Conservation (phyloP, 331 rosid species). For the Malus hybrid region DNA sequence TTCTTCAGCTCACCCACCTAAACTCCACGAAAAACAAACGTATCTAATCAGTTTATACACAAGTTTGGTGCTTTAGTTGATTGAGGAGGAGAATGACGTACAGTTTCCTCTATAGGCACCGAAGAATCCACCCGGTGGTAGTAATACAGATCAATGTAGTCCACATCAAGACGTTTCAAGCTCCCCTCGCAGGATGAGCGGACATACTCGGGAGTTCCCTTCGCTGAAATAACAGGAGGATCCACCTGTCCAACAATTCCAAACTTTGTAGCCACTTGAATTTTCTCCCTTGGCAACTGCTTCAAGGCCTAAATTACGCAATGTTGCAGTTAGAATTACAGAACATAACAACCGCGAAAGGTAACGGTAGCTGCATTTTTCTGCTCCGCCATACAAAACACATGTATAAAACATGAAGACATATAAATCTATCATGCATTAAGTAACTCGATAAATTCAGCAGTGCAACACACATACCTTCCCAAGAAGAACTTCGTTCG, state of each 20-base stretch:
- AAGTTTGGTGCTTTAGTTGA: too few species aligned
- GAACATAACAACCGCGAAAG: too few species aligned
- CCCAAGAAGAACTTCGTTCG: constrained; percentile 52
- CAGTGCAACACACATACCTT: constrained; percentile 29
- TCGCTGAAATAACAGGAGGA: background rate
- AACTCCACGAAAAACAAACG: background rate
- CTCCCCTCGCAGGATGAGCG: constrained; percentile 69
- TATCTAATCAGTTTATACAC: too few species aligned
- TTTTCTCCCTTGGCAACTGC: constrained; percentile 55
- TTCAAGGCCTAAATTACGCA: constrained; percentile 35
- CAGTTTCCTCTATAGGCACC: constrained; percentile 73
- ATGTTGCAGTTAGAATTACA: too few species aligned
- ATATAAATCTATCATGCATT: too few species aligned
- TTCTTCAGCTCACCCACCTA: constrained; percentile 66
- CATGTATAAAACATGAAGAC: too few species aligned
- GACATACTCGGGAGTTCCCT: constrained; percentile 67
- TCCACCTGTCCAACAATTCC: constrained; percentile 26
- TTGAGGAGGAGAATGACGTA: constrained; percentile 11
- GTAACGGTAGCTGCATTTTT: too few species aligned
- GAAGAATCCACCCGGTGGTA: constrained; percentile 66
- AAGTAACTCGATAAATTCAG: background rate
- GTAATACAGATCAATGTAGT: constrained; percentile 71
- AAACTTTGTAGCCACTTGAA: constrained; percentile 78
- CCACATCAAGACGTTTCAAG: constrained; percentile 63
- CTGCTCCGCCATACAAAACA: too few species aligned